These are phyloP conservation scores for Candida quercuum DNA, from an alignment of 805 yeast genomes.

Conservation along the genomic window DNA sequence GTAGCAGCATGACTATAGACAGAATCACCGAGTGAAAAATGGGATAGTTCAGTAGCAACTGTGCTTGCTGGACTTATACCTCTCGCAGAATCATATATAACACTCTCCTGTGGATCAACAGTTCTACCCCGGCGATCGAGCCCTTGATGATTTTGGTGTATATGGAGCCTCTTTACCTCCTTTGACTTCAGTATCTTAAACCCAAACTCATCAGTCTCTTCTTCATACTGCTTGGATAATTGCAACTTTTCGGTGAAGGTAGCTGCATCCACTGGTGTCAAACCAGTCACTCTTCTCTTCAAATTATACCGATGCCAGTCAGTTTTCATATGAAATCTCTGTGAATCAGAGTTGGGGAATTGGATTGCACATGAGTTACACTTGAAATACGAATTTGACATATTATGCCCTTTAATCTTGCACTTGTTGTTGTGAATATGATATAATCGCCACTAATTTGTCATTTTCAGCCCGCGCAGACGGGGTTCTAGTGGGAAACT, in stretches of 20 bases:
- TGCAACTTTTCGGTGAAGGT: conserved; percentile 34
- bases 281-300: conserved; percentile 83
- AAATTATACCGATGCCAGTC: conserved; percentile 98
- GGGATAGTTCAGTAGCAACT: conserved; percentile 48
- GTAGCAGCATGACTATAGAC: conserved; percentile 29
- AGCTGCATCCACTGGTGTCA: conserved; percentile 68
- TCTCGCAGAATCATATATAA: conserved; percentile 22
- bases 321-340: conserved; percentile 90
- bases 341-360: conserved; percentile 77
- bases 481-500: neutral
- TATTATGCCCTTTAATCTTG: conserved; percentile 1
- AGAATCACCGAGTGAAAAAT: conserved; percentile 49
- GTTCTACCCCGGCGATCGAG: conserved; percentile 25
- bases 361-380: conserved; percentile 87
- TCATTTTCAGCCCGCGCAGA: neutral
- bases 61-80: conserved; percentile 49
- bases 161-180: conserved; percentile 11
- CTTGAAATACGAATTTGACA: conserved; percentile 40
- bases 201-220: conserved; percentile 35
- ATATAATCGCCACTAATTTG: neutral
- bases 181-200: conserved; percentile 29
- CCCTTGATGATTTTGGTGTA: conserved; percentile 5
- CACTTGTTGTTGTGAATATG: no score
- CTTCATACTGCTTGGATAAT: conserved; percentile 27
- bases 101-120: conserved; percentile 5